These are phyloP conservation scores for Wickerhamiella qilinensis DNA, from an alignment of 805 yeast genomes.

Conservation along the genomic window DNA sequence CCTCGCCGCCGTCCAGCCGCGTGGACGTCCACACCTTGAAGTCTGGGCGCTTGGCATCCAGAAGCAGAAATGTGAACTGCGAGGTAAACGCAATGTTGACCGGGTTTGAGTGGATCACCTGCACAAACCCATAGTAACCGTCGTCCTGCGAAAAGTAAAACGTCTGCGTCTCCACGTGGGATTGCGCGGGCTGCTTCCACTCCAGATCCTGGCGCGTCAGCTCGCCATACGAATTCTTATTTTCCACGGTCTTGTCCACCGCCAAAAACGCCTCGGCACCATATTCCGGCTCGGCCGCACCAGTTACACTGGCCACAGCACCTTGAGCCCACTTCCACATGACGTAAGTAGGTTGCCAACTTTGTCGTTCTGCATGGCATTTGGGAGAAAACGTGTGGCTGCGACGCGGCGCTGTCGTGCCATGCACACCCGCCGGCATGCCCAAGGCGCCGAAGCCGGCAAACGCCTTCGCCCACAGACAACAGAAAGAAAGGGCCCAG, in stretches of 20 bases:
- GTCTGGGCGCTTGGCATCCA: constrained; percentile 33
- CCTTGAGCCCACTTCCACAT: constrained; percentile 21
- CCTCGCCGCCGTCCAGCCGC: constrained; percentile 59
- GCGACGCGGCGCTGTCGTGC: too few relatives aligned
- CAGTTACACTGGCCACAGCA: constrained; percentile 66
- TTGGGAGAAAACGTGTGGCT: too few relatives aligned
- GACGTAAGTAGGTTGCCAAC: neutral
- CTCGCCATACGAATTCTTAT: constrained; percentile 39
- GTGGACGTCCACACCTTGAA: constrained; percentile 80
- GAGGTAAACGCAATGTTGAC: constrained; percentile 72
- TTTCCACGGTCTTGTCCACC: constrained; percentile 44
- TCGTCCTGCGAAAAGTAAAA: constrained; percentile 62
- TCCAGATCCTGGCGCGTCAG: constrained; percentile 52
- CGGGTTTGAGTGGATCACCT: constrained; percentile 83
- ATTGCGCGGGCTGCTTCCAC: constrained; percentile 60
- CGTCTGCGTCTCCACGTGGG: constrained; percentile 92
- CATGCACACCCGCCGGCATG: too few relatives aligned
- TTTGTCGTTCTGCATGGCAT: too few relatives aligned
- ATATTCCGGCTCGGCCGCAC: constrained; percentile 93
- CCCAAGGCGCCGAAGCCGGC: too few relatives aligned
- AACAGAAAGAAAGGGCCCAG: too few relatives aligned
- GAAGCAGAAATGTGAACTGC: constrained; percentile 81
- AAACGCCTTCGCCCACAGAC: too few relatives aligned
- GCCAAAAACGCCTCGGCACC: constrained; percentile 86
- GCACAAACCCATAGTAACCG: constrained; percentile 74